Evolutionary conservation across 805 yeast species (phyloP), one percentile per base, ranked within the genome.

Genomic region (Blastobotrys parvus): DNA sequence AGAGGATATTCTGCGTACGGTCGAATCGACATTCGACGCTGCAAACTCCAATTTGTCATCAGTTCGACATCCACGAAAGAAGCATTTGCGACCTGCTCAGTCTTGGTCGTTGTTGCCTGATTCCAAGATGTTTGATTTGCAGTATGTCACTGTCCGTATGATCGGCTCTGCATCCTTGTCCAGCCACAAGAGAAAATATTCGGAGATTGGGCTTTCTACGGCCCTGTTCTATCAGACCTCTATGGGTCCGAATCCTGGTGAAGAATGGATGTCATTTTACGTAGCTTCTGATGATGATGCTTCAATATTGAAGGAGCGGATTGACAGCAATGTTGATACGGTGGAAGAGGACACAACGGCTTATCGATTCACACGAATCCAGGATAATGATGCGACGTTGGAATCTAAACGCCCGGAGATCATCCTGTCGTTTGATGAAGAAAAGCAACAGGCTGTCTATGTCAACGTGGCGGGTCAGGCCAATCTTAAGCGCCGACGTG

Each of bases 91-190:
- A 43, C 95, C 95, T 0, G 88, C 80, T 17, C 72, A 71, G 46
- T 71, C 87, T 1, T 85, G 88, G 86, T 80, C 82, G 20, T 66
- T 92, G 21, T 67, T 89, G 48, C 98, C 98, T 5, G 97, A 92
- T 61, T 78, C 92, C 7, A 79, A 90, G n/a, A 75, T 84, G 72
- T 71, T 87, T 74, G 98, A 92, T 62, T 80, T 85, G 52, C 75
- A 72, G 41, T 87, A 49, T 47, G 45, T 49, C 45, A 55, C 53
- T 37, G 62, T 61, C 42, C 51, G 53, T 42, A 57, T 57, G 57
- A 63, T 65, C 16, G 78, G 77, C 17, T 70, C 74, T 41, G 77
- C 77, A 0, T 63, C 70, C 4, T 57, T 70, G 27, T 44, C 50
- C 23, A 51, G 53, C 17, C 44, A 46, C 21, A 53, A 51, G 45